Percentiles rank a stretch among this genome's conserved stretches.
These are phyloP conservation scores for Leishmania mexicana DNA, from an alignment of 208 protist species.

Conservation along the genomic window DNA sequence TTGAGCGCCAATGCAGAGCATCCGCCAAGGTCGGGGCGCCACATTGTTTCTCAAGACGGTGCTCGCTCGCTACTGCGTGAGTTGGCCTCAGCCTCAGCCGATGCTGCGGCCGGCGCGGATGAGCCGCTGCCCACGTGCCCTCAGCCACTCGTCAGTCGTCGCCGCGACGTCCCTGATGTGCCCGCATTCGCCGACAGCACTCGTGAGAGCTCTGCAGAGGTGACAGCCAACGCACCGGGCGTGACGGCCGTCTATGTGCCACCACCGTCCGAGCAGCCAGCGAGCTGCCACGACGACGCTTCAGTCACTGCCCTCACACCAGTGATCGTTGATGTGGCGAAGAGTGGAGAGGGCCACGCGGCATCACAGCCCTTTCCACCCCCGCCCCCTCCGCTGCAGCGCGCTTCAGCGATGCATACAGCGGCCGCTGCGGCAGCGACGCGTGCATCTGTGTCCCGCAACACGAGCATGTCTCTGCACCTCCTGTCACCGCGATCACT, in stretches of 20 bases:
- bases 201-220: background rate
- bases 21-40: background rate
- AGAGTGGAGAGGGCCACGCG: background rate
- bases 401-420: background rate
- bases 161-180: background rate
- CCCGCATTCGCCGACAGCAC: background rate
- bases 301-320: background rate
- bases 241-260: conserved; percentile 6
- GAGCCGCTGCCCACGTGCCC: too few species aligned
- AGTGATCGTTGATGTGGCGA: background rate
- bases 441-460: background rate
- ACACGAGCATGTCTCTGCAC: background rate
- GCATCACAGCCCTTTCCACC: background rate
- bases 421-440: background rate
- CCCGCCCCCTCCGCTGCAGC: background rate
- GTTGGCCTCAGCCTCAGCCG: conserved; percentile 7
- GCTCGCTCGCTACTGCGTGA: conserved; percentile 24
- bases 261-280: background rate
- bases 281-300: too few species aligned
- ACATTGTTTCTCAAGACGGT: background rate
- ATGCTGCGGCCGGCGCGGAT: background rate
- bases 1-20: background rate
- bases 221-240: background rate
- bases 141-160: background rate
- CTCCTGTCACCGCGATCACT: conserved; percentile 14